Evolutionary conservation across 2,329 filamentous ascomycete genomes (phyloP).

Genomic region (Cladosporium phlei): DNA sequence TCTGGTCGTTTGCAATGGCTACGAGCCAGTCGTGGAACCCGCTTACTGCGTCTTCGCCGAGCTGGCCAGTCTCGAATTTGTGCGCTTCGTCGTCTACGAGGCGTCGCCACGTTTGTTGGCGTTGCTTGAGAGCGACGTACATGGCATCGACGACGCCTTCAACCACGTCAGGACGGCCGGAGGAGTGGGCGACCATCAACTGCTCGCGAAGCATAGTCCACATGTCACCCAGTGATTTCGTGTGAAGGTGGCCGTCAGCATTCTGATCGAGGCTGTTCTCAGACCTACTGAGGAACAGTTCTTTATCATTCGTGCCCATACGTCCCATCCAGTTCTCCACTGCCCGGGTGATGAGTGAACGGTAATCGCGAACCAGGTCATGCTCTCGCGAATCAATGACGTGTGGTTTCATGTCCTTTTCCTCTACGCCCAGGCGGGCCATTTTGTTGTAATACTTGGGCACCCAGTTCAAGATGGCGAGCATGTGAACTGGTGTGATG

Average conservation of each 20-base stretch:
- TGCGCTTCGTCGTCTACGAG: constrained; percentile 81
- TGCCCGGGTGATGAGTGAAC: constrained; percentile 88
- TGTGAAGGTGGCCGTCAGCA: constrained; percentile 85
- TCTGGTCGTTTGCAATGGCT: constrained; percentile 95
- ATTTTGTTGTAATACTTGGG: constrained; percentile 97
- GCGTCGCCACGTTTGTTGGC: constrained; percentile 80
- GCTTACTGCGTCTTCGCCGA: constrained; percentile 63
- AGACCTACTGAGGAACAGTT: constrained; percentile 72
- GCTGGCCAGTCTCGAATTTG: constrained; percentile 59
- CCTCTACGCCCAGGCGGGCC: constrained; percentile 74
- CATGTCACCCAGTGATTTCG: constrained; percentile 85
- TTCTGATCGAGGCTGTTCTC: constrained; percentile 80
- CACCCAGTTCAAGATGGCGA: constrained; percentile 90
- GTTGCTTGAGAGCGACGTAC: constrained; percentile 76
- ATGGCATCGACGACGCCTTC: constrained; percentile 96
- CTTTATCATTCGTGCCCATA: constrained; percentile 77
- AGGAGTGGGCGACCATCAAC: constrained; percentile 76
- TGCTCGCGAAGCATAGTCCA: constrained; percentile 98
- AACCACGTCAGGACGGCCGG: constrained; percentile 80
- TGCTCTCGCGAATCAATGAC: constrained; percentile 85
- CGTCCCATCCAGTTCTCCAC: constrained; percentile 97
- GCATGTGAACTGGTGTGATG: constrained; percentile 77
- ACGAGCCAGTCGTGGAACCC: constrained; percentile 82
- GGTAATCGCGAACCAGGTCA: constrained; percentile 89
- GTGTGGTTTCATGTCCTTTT: constrained; percentile 73